A percentile compares a stretch with the other conserved stretches of the same genome.
These are phyloP conservation scores for Leccinum truebloodii DNA, from an alignment of 768 basidiomycete genomes.

Conservation along the genomic window DNA sequence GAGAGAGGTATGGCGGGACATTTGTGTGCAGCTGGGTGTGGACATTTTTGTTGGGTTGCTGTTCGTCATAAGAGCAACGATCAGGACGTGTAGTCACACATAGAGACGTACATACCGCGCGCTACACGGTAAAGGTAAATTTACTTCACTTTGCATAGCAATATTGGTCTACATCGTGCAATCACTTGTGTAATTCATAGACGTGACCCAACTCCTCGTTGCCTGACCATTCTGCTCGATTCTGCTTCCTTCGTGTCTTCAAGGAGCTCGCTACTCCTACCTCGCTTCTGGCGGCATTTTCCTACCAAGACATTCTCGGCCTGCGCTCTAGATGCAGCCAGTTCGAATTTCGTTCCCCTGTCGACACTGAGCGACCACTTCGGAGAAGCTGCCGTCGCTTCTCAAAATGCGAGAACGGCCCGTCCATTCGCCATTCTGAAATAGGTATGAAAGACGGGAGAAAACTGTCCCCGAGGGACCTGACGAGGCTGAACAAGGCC, in stretches of 20 bases:
- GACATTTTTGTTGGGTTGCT: constrained; percentile 78
- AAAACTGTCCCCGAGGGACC: constrained; percentile 44
- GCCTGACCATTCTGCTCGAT: constrained; percentile 43
- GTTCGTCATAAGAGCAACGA: constrained; percentile 8
- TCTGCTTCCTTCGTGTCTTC: constrained; percentile 49
- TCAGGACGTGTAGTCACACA: neutral
- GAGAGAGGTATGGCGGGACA: constrained; percentile 44
- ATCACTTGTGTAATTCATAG: neutral
- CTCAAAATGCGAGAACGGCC: too few relatives aligned
- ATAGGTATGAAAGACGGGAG: constrained; percentile 37
- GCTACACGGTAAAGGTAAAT: neutral
- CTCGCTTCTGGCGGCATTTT: constrained; percentile 60
- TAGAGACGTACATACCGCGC: too few relatives aligned
- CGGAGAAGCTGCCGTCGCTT: constrained; percentile 49
- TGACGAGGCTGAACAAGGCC: constrained; percentile 33
- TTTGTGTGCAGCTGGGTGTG: constrained; percentile 78
- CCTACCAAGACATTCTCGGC: constrained; percentile 68
- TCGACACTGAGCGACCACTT: constrained; percentile 48
- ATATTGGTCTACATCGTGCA: neutral
- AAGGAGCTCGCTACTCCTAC: constrained; percentile 57
- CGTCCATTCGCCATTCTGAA: constrained; percentile 14
- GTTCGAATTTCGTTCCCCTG: constrained; percentile 68
- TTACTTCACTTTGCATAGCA: too few relatives aligned
- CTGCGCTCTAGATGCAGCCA: constrained; percentile 57
- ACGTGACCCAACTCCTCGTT: neutral